These are phyloP conservation scores for Apostasia shenzhenica DNA, from an alignment of 106 monocot genomes.

Conservation along the genomic window DNA sequence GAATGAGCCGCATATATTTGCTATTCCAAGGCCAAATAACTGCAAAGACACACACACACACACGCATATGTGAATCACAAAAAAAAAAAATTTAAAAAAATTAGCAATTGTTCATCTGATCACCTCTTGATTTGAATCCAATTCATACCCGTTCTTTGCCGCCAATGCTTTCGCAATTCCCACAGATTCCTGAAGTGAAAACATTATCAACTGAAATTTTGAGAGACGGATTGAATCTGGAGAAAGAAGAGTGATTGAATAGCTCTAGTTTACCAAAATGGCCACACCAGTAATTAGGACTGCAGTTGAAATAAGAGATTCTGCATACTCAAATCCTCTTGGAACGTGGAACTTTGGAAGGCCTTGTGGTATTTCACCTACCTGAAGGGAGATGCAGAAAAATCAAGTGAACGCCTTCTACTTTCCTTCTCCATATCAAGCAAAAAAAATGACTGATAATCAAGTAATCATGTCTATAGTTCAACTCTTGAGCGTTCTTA, in stretches of 20 bases:
- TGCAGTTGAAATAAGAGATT: constrained; percentile 81
- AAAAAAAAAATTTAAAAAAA: too few species aligned
- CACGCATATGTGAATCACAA: too few species aligned
- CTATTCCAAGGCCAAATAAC: constrained; percentile 95
- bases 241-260: background rate
- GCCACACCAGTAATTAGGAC: constrained; percentile 94
- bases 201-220: background rate
- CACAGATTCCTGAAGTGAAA: constrained; percentile 71
- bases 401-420: background rate
- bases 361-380: constrained; percentile 95
- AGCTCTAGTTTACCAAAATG: constrained; percentile 59
- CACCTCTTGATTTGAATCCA: constrained; percentile 97
- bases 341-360: constrained; percentile 85
- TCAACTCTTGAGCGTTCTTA: constrained; percentile 23
- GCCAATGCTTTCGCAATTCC: constrained; percentile 99
- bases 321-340: constrained; percentile 68
- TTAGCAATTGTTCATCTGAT: constrained; percentile 4
- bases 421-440: background rate
- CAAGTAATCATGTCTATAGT: background rate
- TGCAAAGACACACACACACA: constrained; percentile 12
- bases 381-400: constrained; percentile 29
- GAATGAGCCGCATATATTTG: constrained; percentile 93
- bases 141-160: constrained; percentile 96
- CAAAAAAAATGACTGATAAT: background rate
- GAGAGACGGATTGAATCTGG: background rate